Evolutionary conservation across 2,329 filamentous ascomycete species (phyloP), one percentile per base, ranked within the genome.

Genomic region (Scedosporium boydii): DNA sequence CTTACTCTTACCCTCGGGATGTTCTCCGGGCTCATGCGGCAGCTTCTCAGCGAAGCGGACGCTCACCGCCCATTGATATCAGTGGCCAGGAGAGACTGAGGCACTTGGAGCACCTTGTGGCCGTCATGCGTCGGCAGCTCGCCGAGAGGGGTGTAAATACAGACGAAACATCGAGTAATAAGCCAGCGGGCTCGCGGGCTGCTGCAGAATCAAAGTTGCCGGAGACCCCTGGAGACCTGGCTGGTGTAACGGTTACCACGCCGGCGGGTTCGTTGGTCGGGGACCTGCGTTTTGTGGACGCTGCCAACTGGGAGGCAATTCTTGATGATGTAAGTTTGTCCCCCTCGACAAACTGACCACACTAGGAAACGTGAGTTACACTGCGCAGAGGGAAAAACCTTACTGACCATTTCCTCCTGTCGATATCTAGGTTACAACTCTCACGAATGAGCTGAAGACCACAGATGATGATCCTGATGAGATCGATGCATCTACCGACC

Each of bases 241-340:
- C 14, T 14, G 63, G 64, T 27, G 44, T 65, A 29, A 44, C 51
- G 34, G 60, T 63, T 26, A 53, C 60, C 23, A 61, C 64, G 10
- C 51, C 65, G 2, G 67, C 66, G 2, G 67, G 67, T n/a, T 63
- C 66, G 21, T 56, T 68, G n/a, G 55, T 66, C 38, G 66, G 65
- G 16, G 66, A 69, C 27, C 51, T 67, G 14, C 66, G 69, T 38
- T 73, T 73, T 59, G 67, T 71, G 7, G 68, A 71, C 51, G 65
- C 66, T 1, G 69, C 68, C 1, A 69, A 72, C 55, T 73, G 70
- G 71, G 70, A 71, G 44, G 67, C 70, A 9, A 68, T 73, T 44
- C 66, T 72, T 3, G 68, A 71, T n/a, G 68, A 72, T 58, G 69
- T 73, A 38, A 62, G 68, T 51, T 42, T 58, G n/a, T 12, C n/a